Evolutionary conservation across 2,329 filamentous ascomycete species (phyloP), one percentile per base, ranked within the genome.

Genomic region (Cladorrhinum sp.): DNA sequence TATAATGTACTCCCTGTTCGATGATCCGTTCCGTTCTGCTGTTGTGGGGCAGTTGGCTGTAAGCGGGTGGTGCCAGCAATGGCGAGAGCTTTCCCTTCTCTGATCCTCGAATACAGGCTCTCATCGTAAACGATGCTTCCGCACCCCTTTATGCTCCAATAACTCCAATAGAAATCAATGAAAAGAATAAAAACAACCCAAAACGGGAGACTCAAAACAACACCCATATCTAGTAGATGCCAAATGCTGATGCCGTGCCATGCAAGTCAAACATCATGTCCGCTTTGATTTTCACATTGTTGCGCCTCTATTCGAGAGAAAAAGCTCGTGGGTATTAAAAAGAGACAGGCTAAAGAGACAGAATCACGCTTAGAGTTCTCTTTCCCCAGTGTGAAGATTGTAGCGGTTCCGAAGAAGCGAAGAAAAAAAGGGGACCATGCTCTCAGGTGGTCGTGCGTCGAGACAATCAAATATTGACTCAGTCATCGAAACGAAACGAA

Each of bases 241-340:
- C 73, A 76, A 76, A 77, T 78, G 74, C 75, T 75, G 68, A 77
- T 79, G 75, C 77, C 75, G 73, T 78, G 75, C 72, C 72, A 76
- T 77, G 71, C 76, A 77, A 77, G 77, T 77, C 76, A 79, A n/a
- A 79, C 75, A 77, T 77, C 73, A 77, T 76, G 73, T 73, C 72
- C 73, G 69, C 66, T 22, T 79, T 73, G 79, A 80, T 80, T 75
- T 79, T 79, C 76, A 79, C 72, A 73, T 67, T 63, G 41, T 45
- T 64, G 64, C 65, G 71, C 72, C 62, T 61, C 73, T 71, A 71
- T 67, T 63, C 20, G 10, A 10, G n/a, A 18, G 20, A 45, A 68
- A 73, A 73, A 69, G 72, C 68, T 66, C 67, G 71, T 68, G 67
- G 23, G 24, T 23, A 41, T 45, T 65, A 60, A 64, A 59, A 54